Conservation (phyloP, 1,284 basidiomycete species). For the Ganoderma boninense region DNA sequence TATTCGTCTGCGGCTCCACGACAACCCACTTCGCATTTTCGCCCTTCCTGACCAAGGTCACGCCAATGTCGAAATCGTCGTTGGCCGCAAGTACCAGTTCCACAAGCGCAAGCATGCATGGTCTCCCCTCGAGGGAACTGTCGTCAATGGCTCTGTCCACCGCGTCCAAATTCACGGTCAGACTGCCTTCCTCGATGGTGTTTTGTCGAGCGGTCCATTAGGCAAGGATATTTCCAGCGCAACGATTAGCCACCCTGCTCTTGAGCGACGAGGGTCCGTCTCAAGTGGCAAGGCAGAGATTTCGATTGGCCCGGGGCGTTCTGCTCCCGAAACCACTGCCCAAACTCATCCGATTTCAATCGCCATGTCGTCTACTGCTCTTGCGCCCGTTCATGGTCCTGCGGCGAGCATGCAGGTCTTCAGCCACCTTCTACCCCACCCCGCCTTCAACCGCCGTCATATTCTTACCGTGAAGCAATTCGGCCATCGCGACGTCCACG, state of each 20-base stretch:
- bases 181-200: conserved; percentile 93
- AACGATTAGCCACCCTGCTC: conserved; percentile 59
- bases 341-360: conserved; percentile 18
- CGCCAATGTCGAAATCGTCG: conserved; percentile 93
- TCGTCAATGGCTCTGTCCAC: conserved; percentile 83
- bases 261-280: conserved; percentile 40
- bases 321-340: conserved; percentile 23
- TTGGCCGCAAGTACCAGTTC: conserved; percentile 80
- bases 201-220: conserved; percentile 64
- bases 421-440: conserved; percentile 59
- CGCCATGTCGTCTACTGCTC: conserved; percentile 16
- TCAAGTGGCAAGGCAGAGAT: conserved; percentile 35
- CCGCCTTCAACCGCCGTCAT: conserved; percentile 86
- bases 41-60: conserved; percentile 87
- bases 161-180: conserved; percentile 93
- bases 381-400: conserved; percentile 41
- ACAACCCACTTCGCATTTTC: conserved; percentile 95
- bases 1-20: conserved; percentile 83
- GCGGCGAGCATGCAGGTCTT: conserved; percentile 51
- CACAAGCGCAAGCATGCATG: conserved; percentile 61
- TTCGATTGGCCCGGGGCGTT: conserved; percentile 14
- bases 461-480: conserved; percentile 97
- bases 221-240: conserved; percentile 88
- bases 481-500: conserved; percentile 89
- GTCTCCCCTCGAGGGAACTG: conserved; percentile 84